Percentiles rank a stretch among this genome's conserved stretches.
These are phyloP conservation scores for Rhynchospora pubera DNA, from an alignment of 176 grass and related monocot species.

Conservation along the genomic window DNA sequence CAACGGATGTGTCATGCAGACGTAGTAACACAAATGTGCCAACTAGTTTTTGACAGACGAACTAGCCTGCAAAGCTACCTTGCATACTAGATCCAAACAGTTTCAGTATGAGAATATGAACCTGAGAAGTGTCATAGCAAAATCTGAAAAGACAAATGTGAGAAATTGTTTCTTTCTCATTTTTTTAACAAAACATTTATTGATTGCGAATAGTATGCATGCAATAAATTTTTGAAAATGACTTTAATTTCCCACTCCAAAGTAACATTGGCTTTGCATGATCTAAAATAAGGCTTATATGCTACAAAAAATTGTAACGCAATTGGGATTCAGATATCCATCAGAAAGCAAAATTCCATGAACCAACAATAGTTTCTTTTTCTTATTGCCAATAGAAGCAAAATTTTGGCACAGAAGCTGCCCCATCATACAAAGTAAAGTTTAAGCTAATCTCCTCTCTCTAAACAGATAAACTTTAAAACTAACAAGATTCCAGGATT, in stretches of 20 bases:
- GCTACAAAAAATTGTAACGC: neutral
- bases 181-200: neutral
- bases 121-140: neutral
- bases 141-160: neutral
- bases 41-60: neutral
- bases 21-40: neutral
- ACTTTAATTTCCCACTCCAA: neutral
- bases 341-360: neutral
- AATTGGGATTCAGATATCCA: neutral
- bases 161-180: neutral
- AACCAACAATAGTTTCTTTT: neutral
- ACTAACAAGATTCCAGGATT: neutral
- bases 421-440: neutral
- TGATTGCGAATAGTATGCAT: neutral
- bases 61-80: neutral
- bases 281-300: neutral
- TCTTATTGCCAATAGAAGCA: constrained; percentile 3
- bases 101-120: neutral
- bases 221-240: too few species aligned
- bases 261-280: neutral
- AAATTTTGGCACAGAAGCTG: neutral
- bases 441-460: neutral
- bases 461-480: neutral
- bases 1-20: neutral
- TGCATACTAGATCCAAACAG: neutral